A percentile compares a stretch with the other conserved stretches of the same genome.
These are phyloP conservation scores for Staphylotrichum tortipilum DNA, from an alignment of 495 filamentous ascomycete species.

Conservation along the genomic window DNA sequence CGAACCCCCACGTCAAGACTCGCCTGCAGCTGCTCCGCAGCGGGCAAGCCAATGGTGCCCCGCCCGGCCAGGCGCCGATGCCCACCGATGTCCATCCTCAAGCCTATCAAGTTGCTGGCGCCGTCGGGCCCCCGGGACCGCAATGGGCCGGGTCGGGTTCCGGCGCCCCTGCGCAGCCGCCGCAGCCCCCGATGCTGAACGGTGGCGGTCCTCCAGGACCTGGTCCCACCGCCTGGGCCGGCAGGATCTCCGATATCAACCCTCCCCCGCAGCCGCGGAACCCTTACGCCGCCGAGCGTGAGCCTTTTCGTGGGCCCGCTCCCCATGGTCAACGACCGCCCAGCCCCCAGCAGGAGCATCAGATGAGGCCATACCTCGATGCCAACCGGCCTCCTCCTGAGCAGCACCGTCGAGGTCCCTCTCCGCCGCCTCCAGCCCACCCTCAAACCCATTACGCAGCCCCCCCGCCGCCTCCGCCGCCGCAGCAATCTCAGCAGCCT, in stretches of 20 bases:
- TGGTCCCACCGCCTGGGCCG: constrained; percentile 61
- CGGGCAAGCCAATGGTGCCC: constrained; percentile 61
- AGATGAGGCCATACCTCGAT: constrained; percentile 66
- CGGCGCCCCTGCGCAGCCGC: constrained; percentile 42
- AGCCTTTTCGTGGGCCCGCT: constrained; percentile 51
- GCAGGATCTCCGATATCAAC: constrained; percentile 69
- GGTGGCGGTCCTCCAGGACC: constrained; percentile 54
- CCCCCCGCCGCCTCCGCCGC: constrained; percentile 41
- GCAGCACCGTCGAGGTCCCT: constrained; percentile 32
- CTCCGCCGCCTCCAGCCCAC: constrained; percentile 44
- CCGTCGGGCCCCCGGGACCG: constrained; percentile 62
- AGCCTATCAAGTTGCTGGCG: constrained; percentile 66
- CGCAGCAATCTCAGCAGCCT: constrained; percentile 18
- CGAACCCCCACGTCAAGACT: constrained; percentile 93
- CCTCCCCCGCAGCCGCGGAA: constrained; percentile 63
- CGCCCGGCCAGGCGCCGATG: constrained; percentile 45
- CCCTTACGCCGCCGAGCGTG: constrained; percentile 63
- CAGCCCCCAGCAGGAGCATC: constrained; percentile 63
- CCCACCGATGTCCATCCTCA: constrained; percentile 58
- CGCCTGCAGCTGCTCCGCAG: constrained; percentile 77
- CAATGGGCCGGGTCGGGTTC: constrained; percentile 72
- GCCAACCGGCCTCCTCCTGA: constrained; percentile 43
- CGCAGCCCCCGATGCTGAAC: constrained; percentile 35
- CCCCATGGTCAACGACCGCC: constrained; percentile 58
- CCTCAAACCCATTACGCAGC: constrained; percentile 54